Base-by-base conservation (phyloP, 2,329 filamentous ascomycete species). In the Claviceps sp. region DNA sequence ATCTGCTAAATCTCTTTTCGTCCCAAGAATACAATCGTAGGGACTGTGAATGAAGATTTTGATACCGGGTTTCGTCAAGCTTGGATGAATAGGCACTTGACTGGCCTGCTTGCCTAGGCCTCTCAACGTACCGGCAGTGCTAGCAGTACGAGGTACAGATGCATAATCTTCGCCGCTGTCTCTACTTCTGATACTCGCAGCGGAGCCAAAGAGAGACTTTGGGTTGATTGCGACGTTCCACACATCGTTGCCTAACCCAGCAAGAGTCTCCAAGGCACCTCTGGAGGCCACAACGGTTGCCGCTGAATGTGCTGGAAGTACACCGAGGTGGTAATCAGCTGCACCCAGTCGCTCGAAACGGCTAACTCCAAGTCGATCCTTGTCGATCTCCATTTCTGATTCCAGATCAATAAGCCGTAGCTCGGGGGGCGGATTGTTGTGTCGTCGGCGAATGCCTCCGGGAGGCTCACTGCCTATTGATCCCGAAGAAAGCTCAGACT, bases 21-120 rank as follows among this genome's bases (percentile, higher is more conserved):
- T 88, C 0, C 89, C 88, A 51, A 96, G 72, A n/a, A 97, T 85
- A 61, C 90, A 97, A 67, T 98, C 93, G 63, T 94, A 98, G 0
- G 93, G 93, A 60, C 89, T 96, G 61, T 95, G 89, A 42, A 98
- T 88, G 64, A 96, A 96, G 16, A 98, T 86, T 62, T 97, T 76
- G 59, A 76, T 66, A 1, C 78, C 76, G 49, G 72, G 73, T 61
- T 81, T 76, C 58, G 75, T 60, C 57, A 85, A 65, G 59, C 73
- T 73, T 51, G 78, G 68, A 62, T 84, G 75, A 2, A 75, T 70
- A 13, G 70, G 66, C 40, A 66, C 65, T 3, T 62, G 56, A 3
- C 57, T 54, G 6, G 61, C 52, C 42, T 59, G 43, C 48, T 16
- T 62, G 11, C 56, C 56, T 7, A 57, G 55, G 4, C 57, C 58